Evolutionary conservation across 2,329 filamentous ascomycete species (phyloP).

Genomic region (Ophiocordyceps unilateralis): DNA sequence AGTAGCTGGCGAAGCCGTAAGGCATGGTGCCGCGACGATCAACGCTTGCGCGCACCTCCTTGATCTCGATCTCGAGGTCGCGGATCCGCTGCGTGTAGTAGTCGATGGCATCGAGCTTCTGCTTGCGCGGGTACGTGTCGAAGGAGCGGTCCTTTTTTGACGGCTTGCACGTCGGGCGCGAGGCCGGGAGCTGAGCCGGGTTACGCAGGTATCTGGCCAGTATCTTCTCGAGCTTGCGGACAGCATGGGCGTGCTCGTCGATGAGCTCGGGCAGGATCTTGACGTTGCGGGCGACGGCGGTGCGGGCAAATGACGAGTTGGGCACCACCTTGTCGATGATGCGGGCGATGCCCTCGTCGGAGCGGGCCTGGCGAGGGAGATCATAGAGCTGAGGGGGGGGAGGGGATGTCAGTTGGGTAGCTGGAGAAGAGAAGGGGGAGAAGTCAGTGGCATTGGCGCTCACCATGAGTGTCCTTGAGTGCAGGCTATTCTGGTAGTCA

Average conservation of each 20-base stretch:
- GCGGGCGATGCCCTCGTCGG: conserved; percentile 73
- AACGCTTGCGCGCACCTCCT: conserved; percentile 61
- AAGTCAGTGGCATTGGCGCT: conserved; percentile 9
- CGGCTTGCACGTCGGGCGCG: conserved; percentile 61
- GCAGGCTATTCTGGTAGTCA: conserved; percentile 77
- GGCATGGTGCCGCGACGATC: conserved; percentile 79
- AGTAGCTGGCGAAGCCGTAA: conserved; percentile 90
- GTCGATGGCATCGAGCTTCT: conserved; percentile 85
- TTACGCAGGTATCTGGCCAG: conserved; percentile 84
- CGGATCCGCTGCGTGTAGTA: conserved; percentile 78
- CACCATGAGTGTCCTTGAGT: conserved; percentile 55
- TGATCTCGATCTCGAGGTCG: conserved; percentile 67
- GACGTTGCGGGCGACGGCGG: conserved; percentile 77
- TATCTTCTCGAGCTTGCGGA: conserved; percentile 66
- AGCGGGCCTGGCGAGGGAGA: conserved; percentile 57
- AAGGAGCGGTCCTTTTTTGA: conserved; percentile 63
- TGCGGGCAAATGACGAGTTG: conserved; percentile 60
- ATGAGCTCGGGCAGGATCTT: conserved; percentile 79
- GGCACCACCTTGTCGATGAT: conserved; percentile 69
- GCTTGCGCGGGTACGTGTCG: conserved; percentile 42
- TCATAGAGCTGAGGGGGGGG: conserved; percentile 49
- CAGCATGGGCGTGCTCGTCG: conserved; percentile 62
- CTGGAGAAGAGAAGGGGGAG: neutral
- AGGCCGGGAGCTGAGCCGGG: conserved; percentile 59
- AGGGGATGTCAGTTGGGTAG: neutral